Base-by-base conservation (phyloP, 805 yeast genomes). In the Cyberlindnera bimundalis region DNA sequence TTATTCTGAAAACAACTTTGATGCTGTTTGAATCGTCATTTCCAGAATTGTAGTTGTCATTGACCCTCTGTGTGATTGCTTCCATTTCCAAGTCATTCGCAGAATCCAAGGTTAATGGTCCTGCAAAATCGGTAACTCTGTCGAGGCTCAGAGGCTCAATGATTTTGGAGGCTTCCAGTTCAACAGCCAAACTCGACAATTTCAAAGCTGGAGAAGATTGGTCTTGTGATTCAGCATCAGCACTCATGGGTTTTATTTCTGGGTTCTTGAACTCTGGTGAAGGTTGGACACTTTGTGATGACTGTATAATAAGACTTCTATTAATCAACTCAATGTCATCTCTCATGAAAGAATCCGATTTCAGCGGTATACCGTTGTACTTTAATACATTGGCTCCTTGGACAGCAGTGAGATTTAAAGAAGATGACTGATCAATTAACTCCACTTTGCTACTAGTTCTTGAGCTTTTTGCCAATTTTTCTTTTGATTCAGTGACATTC, bases 171-270 rank as follows among this genome's bases (percentile, higher is more conserved):
- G 11, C 14, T n/a, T 42, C 39, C 16, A 53, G 20, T 2, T 53
- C 58, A 27, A 48, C 55, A 0, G 58, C 47, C 10, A 53, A 37
- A 11, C 31, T 29, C 3, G 47, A 42, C 4, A 48, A 20, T 9
- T 46, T 41, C 24, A 10, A 10, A n/a, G 8, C 29, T 8, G 37
- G 35, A 11, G 34, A 29, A 6, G 38, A 32, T n/a, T n/a, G n/a
- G 15, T 30, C 39, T 10, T 23, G 6, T 6, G 38, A 27, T 9
- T 21, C 5, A 16, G 15, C 15, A 24, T 17, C 24, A 6, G 24
- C 24, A 7, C 24, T 7, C 10, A 6, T 21, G 24, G 6, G 24
- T 10, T 21, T 7, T 21, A 21, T n/a, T n/a, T n/a, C n/a, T n/a
- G n/a, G n/a, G n/a, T n/a, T n/a, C n/a, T n/a, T n/a, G n/a, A n/a